Conservation (phyloP, 176 grass and related monocot genomes). For the Stipa capillata region DNA sequence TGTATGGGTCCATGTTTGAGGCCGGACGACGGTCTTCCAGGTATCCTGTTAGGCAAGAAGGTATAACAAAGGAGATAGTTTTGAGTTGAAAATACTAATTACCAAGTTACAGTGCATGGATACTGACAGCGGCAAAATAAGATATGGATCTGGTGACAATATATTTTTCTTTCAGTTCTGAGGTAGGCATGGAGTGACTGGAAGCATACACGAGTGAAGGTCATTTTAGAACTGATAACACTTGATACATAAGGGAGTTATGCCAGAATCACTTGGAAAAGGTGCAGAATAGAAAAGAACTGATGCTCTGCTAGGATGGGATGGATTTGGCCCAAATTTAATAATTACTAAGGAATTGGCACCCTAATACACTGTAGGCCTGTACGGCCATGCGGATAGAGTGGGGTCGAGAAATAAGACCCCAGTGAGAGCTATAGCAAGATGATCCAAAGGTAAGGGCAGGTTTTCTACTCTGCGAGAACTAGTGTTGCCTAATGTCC, state of each 20-base stretch:
- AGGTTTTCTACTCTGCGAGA: background rate
- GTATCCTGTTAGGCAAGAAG: constrained; percentile 46
- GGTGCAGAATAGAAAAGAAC: background rate
- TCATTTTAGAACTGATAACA: background rate
- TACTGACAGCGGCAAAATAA: background rate
- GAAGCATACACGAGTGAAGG: background rate
- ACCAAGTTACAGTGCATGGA: background rate
- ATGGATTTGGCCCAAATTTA: background rate
- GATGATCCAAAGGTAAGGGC: background rate
- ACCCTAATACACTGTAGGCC: background rate
- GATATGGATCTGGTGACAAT: background rate
- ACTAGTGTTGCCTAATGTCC: background rate
- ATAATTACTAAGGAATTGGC: background rate
- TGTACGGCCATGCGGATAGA: background rate
- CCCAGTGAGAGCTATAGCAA: background rate
- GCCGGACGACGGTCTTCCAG: constrained; percentile 93
- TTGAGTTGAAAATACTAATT: background rate
- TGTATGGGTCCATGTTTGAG: constrained; percentile 97
- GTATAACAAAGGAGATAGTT: background rate
- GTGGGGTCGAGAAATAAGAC: background rate
- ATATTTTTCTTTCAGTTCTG: background rate
- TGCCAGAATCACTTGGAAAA: background rate
- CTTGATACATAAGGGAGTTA: background rate
- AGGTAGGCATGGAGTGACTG: background rate
- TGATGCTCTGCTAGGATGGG: too few species aligned